Conservation (phyloP, 495 filamentous ascomycete genomes). For the Delitschia confertaspora region DNA sequence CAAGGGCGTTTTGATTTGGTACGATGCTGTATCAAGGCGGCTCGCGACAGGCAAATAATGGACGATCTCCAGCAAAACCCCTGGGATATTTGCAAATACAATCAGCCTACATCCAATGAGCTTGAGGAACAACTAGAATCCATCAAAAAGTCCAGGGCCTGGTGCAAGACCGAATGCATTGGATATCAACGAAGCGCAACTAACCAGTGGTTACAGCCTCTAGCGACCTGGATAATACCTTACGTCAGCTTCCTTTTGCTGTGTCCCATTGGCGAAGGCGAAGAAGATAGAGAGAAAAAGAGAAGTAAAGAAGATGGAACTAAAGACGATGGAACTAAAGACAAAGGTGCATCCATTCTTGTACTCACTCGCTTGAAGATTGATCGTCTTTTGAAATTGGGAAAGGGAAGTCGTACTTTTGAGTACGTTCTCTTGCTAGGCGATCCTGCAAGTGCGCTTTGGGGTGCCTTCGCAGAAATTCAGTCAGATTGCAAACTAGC, state of each 20-base stretch:
- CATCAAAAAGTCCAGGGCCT: neutral
- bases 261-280: neutral
- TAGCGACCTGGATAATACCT: neutral
- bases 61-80: neutral
- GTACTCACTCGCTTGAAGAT: too few relatives aligned
- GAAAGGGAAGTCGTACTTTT: too few relatives aligned
- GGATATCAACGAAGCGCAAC: neutral
- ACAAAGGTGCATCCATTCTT: too few relatives aligned
- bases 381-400: too few relatives aligned
- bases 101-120: neutral
- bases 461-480: too few relatives aligned
- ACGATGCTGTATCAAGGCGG: neutral
- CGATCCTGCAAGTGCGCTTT: constrained; percentile 2
- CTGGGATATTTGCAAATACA: neutral
- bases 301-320: neutral
- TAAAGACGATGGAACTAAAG: neutral
- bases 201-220: neutral
- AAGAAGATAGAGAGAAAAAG: neutral
- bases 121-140: too few relatives aligned
- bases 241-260: neutral
- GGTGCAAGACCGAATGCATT: neutral
- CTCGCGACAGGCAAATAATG: neutral
- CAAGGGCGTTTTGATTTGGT: too few relatives aligned
- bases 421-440: neutral
- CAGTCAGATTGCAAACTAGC: too few relatives aligned